Conservation (phyloP, 2,329 filamentous ascomycete species). For the Xylariomycetidae sp. region DNA sequence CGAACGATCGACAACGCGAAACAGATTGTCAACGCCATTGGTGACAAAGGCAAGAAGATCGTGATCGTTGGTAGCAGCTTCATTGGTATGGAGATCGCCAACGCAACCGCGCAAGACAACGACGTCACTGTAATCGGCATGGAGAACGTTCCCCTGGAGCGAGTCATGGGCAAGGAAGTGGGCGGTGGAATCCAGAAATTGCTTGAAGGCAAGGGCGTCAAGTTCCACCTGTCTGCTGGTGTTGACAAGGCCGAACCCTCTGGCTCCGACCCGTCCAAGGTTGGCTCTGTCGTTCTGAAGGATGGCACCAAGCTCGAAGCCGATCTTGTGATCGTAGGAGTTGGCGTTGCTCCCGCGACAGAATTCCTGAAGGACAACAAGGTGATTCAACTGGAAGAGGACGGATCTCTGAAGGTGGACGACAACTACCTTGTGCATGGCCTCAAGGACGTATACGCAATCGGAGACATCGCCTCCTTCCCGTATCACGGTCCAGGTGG, state of each 20-base stretch:
- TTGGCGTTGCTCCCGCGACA: slow-evolving; percentile 82
- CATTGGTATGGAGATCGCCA: slow-evolving; percentile 97
- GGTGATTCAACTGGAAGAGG: slow-evolving; percentile 64
- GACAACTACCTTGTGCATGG: slow-evolving; percentile 72
- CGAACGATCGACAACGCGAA: slow-evolving; percentile 72
- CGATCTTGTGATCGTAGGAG: slow-evolving; percentile 85
- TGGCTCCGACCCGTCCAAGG: slow-evolving; percentile 57
- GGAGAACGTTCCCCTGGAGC: slow-evolving; percentile 78
- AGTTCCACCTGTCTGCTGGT: slow-evolving; percentile 74
- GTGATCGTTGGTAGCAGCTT: slow-evolving; percentile 90
- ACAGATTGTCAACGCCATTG: slow-evolving; percentile 71
- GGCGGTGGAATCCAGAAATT: slow-evolving; percentile 73
- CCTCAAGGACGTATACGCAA: slow-evolving; percentile 77
- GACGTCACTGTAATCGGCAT: slow-evolving; percentile 82
- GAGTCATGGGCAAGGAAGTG: slow-evolving; percentile 75
- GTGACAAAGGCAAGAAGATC: slow-evolving; percentile 82
- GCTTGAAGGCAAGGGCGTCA: slow-evolving; percentile 80
- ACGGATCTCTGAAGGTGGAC: slow-evolving; percentile 81
- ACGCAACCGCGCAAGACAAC: slow-evolving; percentile 73
- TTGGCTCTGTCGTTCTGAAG: slow-evolving; percentile 76
- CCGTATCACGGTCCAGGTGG: slow-evolving; percentile 89
- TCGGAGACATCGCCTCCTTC: slow-evolving; percentile 92
- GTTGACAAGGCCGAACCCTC: slow-evolving; percentile 81
- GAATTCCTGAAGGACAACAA: slow-evolving; percentile 71
- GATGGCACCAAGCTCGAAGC: slow-evolving; percentile 80